Evolutionary conservation across 768 basidiomycete species (phyloP), one percentile per base, ranked within the genome.

Genomic region (Pleurotus pulmonarius): DNA sequence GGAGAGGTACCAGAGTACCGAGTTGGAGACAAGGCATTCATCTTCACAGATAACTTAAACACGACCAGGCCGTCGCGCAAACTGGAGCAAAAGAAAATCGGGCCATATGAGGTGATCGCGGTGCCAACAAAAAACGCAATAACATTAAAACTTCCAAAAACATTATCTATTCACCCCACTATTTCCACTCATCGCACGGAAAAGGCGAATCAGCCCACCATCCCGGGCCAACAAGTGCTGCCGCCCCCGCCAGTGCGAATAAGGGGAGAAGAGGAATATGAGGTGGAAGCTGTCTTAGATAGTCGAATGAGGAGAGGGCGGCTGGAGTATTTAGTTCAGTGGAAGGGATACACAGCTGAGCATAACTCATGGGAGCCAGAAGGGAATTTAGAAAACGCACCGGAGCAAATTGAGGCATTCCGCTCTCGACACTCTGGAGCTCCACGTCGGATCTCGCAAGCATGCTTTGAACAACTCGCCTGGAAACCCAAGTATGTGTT

Each of bases 81-180:
- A n/a, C n/a, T n/a, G n/a, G n/a, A n/a, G n/a, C n/a, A n/a, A n/a
- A n/a, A n/a, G n/a, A n/a, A n/a, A n/a, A n/a, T n/a, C n/a, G n/a
- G n/a, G n/a, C n/a, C n/a, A n/a, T n/a, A n/a, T n/a, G n/a, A n/a
- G n/a, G n/a, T n/a, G n/a, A n/a, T n/a, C n/a, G n/a, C n/a, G n/a
- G n/a, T n/a, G n/a, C n/a, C n/a, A n/a, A n/a, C n/a, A n/a, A n/a
- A n/a, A n/a, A n/a, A n/a, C n/a, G n/a, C n/a, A n/a, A n/a, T n/a
- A n/a, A n/a, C n/a, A n/a, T n/a, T n/a, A n/a, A n/a, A n/a, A n/a
- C n/a, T n/a, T n/a, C n/a, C n/a, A n/a, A n/a, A n/a, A n/a, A n/a
- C n/a, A n/a, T n/a, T n/a, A n/a, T n/a, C n/a, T 3, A 39, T 67
- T 15, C 64, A 65, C 46, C 64, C 62, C 41, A 3, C 53, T 61